Percentiles rank a stretch among this genome's conserved stretches.
Evolutionary conservation across 176 grass and related monocot species (phyloP).

Genomic region (Elymus sibiricus): DNA sequence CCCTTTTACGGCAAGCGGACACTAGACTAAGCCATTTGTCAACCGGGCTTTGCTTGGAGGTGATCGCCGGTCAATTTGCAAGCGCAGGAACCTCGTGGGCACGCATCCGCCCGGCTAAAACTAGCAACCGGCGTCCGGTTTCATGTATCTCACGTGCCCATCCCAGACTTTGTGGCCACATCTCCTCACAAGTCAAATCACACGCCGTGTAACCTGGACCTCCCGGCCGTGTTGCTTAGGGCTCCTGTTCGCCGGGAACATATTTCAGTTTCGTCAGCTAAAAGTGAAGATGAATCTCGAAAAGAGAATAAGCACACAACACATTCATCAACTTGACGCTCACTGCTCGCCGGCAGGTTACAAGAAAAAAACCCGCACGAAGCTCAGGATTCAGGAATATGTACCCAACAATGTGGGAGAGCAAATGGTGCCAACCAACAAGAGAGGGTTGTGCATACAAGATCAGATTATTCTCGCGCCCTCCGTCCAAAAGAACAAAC

Average conservation of each 20-base stretch:
- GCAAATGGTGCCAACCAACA: neutral
- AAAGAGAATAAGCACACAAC: too few species aligned
- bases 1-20: neutral
- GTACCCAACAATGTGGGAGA: neutral
- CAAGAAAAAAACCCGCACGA: neutral
- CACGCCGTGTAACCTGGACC: neutral
- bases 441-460: neutral
- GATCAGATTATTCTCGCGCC: neutral
- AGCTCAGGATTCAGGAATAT: neutral
- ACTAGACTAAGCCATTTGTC: neutral
- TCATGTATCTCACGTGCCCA: slow-evolving; percentile 23
- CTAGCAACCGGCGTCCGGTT: slow-evolving; percentile 15
- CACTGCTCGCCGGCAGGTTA: neutral
- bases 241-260: too few species aligned
- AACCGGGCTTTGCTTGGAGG: neutral
- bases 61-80: neutral
- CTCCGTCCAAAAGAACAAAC: too few species aligned
- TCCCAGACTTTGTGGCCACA: neutral
- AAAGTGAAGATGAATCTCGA: too few species aligned
- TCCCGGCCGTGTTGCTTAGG: neutral
- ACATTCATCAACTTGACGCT: neutral
- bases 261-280: too few species aligned
- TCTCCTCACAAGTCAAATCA: neutral
- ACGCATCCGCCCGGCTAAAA: neutral
- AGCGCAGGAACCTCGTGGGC: slow-evolving; percentile 31